phyloP scores from a whole-genome alignment of 2,329 filamentous ascomycete species.

The Trichoderma lentiforme region DNA sequence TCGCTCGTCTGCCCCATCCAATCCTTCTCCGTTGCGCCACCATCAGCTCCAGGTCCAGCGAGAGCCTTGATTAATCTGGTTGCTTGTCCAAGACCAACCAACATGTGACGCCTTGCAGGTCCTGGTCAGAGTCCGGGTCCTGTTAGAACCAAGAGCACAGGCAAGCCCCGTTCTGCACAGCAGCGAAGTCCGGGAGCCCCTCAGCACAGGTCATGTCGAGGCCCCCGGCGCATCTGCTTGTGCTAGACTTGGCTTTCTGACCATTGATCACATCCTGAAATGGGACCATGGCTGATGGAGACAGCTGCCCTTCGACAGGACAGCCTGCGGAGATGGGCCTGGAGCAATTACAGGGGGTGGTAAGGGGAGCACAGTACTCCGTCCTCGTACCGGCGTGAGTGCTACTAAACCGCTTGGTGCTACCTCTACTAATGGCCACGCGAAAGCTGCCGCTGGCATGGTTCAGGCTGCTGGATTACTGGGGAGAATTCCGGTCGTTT shows the following conservation, averaged over 20 bases:
- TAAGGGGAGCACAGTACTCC: neutral
- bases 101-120: constrained; percentile 17
- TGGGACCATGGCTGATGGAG: neutral
- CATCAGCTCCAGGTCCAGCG: constrained; percentile 11
- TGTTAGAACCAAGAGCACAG: neutral
- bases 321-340: neutral
- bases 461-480: neutral
- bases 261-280: neutral
- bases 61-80: constrained; percentile 16
- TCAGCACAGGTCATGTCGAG: neutral
- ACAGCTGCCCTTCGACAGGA: neutral
- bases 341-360: neutral
- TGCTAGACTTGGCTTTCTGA: neutral
- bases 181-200: neutral
- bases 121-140: neutral
- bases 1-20: neutral
- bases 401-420: neutral
- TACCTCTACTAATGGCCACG: neutral
- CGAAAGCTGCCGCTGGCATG: neutral
- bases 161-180: neutral
- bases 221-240: neutral
- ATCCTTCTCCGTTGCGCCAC: constrained; percentile 12
- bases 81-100: neutral
- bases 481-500: neutral
- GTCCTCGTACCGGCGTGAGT: neutral